Base-by-base conservation (phyloP, 2,329 filamentous ascomycete genomes). In the Cladophialophora chaetospira region DNA sequence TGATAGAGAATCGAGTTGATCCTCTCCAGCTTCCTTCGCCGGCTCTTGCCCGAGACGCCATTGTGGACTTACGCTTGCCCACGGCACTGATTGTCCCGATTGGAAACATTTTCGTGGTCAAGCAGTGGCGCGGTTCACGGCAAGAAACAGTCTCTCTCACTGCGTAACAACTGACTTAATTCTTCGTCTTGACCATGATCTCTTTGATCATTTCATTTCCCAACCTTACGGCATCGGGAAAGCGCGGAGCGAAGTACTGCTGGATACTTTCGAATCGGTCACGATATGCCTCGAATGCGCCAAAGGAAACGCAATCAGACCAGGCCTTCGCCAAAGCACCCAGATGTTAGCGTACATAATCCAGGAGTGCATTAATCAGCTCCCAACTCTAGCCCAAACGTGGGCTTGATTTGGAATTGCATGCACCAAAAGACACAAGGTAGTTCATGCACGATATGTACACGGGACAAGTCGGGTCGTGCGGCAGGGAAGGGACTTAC, bases 141-240 rank as follows among this genome's bases (percentile, higher is more conserved):
- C 23, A 40, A n/a, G n/a, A n/a, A n/a, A n/a, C n/a, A n/a, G n/a
- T n/a, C n/a, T n/a, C n/a, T n/a, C n/a, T n/a, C n/a, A n/a, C n/a
- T n/a, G n/a, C n/a, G n/a, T n/a, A n/a, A n/a, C n/a, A n/a, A n/a
- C n/a, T n/a, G n/a, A n/a, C n/a, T n/a, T n/a, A n/a, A n/a, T n/a
- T n/a, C n/a, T 67, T 68, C 21, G 87, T 88, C 72, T 90, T 93
- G 75, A 93, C 89, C 65, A 97, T 75, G 67, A 99, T 94, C 42
- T 91, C 94, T 78, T 88, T 91, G 74, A 99, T 95, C 94, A 99
- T 99, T 71, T 92, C 88, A 70, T 97, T 96, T 2, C 94, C 94
- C 33, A 99, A 78, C 66, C 87, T 85, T 50, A 87, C 90, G 4
- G 94, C 94, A 70, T 95, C 92, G 1, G 85, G 84, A 69, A 99